These are phyloP conservation scores for Kwoniella shivajii DNA, from an alignment of 1,284 basidiomycete genomes.

Conservation along the genomic window DNA sequence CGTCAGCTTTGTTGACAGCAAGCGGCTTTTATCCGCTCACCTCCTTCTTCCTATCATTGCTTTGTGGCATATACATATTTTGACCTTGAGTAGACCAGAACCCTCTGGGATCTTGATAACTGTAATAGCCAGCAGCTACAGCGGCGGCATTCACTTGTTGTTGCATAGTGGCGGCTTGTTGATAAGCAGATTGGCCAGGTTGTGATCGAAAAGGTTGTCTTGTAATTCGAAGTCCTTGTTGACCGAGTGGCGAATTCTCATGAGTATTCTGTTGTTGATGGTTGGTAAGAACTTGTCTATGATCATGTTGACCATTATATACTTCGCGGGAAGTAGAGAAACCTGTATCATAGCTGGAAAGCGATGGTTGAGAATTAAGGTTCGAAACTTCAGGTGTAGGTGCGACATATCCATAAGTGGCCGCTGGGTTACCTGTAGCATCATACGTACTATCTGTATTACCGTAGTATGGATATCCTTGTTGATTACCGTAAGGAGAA, in stretches of 20 bases:
- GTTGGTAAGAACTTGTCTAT: background rate
- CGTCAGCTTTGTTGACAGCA: background rate
- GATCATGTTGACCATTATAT: constrained; percentile 9
- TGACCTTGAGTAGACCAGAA: constrained; percentile 13
- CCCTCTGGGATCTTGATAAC: constrained; percentile 6
- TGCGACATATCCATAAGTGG: constrained; percentile 6
- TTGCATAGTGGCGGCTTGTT: constrained; percentile 2
- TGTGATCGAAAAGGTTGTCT: constrained; percentile 6
- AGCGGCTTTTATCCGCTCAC: background rate
- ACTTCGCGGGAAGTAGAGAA: constrained; percentile 4
- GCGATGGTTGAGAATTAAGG: background rate
- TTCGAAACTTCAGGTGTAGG: background rate
- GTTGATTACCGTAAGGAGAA: constrained; percentile 8
- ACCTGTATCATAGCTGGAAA: background rate
- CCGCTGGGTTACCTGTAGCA: background rate
- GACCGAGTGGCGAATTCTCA: background rate
- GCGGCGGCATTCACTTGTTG: constrained; percentile 11
- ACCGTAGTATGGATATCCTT: constrained; percentile 16
- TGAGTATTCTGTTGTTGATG: constrained; percentile 4
- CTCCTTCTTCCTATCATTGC: constrained; percentile 12
- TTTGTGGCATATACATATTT: constrained; percentile 6
- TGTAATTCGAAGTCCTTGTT: background rate
- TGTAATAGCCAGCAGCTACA: constrained; percentile 5
- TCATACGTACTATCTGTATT: background rate
- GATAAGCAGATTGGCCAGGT: constrained; percentile 7